These are phyloP conservation scores for Penicillium lividum DNA, from an alignment of 495 filamentous ascomycete species.

Conservation along the genomic window DNA sequence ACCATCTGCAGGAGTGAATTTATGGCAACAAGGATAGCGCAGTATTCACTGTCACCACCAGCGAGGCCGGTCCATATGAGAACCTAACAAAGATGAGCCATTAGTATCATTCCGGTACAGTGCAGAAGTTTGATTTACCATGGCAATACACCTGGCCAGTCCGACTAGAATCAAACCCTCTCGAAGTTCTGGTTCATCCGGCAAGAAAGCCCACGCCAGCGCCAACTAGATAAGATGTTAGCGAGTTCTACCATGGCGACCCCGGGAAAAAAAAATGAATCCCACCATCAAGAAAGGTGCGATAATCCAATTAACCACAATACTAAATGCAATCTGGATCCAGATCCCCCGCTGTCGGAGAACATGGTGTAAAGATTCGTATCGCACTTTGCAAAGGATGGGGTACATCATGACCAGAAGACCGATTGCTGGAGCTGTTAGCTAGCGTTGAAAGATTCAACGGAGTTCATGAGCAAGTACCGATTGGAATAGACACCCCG, in stretches of 20 bases:
- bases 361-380: constrained; percentile 72
- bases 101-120: background rate
- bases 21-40: constrained; percentile 85
- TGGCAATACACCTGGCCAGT: constrained; percentile 76
- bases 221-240: constrained; percentile 46
- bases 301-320: constrained; percentile 87
- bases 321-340: constrained; percentile 76
- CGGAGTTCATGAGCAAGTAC: constrained; percentile 42
- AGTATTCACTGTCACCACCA: constrained; percentile 79
- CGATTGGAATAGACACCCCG: constrained; percentile 78
- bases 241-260: background rate
- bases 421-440: constrained; percentile 60
- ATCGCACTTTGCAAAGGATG: constrained; percentile 89
- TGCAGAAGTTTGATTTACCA: constrained; percentile 51
- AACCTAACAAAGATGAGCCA: constrained; percentile 45
- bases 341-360: constrained; percentile 65
- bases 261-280: background rate
- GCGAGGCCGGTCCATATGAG: constrained; percentile 79
- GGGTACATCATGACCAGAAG: constrained; percentile 95
- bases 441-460: background rate
- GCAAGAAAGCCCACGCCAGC: constrained; percentile 78
- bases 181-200: constrained; percentile 66
- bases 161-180: constrained; percentile 77
- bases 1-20: constrained; percentile 89
- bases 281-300: constrained; percentile 85